Conservation (phyloP, 192 early-diverging fungal genomes). For the Coemansia sp. region DNA sequence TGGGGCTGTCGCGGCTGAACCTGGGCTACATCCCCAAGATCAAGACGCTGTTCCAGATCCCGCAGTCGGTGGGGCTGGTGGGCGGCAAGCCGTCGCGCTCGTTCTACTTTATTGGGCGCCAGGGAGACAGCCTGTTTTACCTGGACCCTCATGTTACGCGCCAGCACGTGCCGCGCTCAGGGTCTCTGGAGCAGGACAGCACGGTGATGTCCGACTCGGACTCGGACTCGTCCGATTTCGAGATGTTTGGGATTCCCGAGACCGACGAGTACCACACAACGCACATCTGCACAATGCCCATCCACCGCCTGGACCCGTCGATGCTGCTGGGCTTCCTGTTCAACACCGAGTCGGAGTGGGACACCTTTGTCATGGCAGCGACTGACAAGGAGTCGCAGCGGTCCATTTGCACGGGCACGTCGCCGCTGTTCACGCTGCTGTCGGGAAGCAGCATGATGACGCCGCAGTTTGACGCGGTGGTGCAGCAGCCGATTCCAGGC, state of each 20-base stretch:
- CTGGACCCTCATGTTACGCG: slow-evolving; percentile 55
- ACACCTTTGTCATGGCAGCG: slow-evolving; percentile 49
- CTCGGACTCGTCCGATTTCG: slow-evolving; percentile 51
- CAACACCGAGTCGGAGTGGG: slow-evolving; percentile 50
- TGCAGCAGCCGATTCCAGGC: slow-evolving; percentile 23
- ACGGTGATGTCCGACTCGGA: slow-evolving; percentile 16
- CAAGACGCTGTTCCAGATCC: slow-evolving; percentile 52
- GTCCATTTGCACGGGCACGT: slow-evolving; percentile 51
- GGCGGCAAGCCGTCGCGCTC: slow-evolving; percentile 54
- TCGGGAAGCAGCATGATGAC: slow-evolving; percentile 55
- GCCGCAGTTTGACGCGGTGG: slow-evolving; percentile 40
- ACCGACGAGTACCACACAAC: slow-evolving; percentile 50
- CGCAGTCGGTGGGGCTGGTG: slow-evolving; percentile 53
- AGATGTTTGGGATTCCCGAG: slow-evolving; percentile 37
- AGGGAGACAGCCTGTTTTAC: slow-evolving; percentile 53
- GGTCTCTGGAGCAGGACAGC: slow-evolving; percentile 14
- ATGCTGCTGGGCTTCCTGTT: slow-evolving; percentile 56
- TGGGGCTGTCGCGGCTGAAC: slow-evolving; percentile 49
- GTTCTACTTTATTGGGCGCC: slow-evolving; percentile 52
- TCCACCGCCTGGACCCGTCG: slow-evolving; percentile 51
- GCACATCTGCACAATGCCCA: slow-evolving; percentile 48
- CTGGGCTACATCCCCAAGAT: slow-evolving; percentile 49
- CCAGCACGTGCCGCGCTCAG: slow-evolving; percentile 35
- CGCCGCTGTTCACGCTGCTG: slow-evolving; percentile 51
- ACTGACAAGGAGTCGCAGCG: slow-evolving; percentile 53